phyloP scores from a whole-genome alignment of 768 basidiomycete genomes.

The Lactarius quietus region DNA sequence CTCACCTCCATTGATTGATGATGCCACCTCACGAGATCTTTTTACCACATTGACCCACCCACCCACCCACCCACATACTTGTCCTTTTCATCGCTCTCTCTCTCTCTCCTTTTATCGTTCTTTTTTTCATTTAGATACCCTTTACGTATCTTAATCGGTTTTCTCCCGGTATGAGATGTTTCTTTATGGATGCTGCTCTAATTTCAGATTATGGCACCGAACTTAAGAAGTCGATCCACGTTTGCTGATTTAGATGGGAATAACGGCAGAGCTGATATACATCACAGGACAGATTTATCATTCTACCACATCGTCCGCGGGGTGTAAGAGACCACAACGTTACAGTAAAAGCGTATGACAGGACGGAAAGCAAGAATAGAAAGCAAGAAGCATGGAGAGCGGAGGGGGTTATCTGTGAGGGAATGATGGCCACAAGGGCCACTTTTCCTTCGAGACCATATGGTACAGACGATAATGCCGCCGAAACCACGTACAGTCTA shows the following conservation, averaged over 20 bases:
- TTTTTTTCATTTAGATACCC: conserved; percentile 22
- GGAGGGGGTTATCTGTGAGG: not conserved
- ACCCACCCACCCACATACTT: too few species aligned
- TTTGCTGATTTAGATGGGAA: conserved; percentile 1
- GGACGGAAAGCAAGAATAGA: not conserved
- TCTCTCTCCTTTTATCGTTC: conserved; percentile 5
- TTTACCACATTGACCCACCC: not conserved
- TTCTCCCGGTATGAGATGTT: conserved; percentile 15
- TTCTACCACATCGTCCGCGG: not conserved
- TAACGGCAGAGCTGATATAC: not conserved
- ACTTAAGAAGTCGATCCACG: not conserved
- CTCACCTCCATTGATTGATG: conserved; percentile 1
- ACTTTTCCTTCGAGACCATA: not conserved
- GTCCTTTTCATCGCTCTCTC: not conserved
- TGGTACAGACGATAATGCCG: not conserved
- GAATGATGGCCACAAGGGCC: not conserved
- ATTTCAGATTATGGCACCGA: conserved; percentile 12
- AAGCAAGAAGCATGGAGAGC: not conserved
- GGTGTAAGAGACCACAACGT: not conserved
- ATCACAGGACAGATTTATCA: too few species aligned
- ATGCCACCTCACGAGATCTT: conserved; percentile 4
- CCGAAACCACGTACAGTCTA: not conserved
- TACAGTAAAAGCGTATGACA: not conserved
- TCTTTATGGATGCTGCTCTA: conserved; percentile 18
- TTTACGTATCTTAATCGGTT: conserved; percentile 14